Percentiles rank a stretch among this genome's conserved stretches.
These are phyloP conservation scores for Lichtheimia corymbifera DNA, from an alignment of 371 early-diverging fungal species.

Conservation along the genomic window DNA sequence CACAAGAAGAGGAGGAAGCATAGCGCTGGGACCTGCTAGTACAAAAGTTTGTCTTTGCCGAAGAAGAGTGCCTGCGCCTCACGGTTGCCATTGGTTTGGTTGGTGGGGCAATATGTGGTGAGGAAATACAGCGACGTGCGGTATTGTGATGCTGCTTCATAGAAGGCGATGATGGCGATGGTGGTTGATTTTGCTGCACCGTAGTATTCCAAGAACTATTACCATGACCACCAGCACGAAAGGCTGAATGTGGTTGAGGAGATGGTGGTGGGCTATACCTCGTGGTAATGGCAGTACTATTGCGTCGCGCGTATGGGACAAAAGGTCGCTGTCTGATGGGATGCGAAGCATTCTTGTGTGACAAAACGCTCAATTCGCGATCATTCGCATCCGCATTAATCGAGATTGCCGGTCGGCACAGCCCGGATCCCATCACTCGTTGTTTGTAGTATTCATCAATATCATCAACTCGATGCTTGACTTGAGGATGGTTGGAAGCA, in stretches of 20 bases:
- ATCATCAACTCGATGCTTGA: too few relatives aligned
- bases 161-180: not conserved
- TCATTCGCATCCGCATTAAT: not conserved
- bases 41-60: not conserved
- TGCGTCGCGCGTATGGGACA: constrained; percentile 16
- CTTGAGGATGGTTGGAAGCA: too few relatives aligned
- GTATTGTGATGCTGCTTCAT: not conserved
- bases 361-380: not conserved
- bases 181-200: not conserved
- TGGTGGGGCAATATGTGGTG: not conserved
- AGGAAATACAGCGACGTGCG: not conserved
- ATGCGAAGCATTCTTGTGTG: constrained; percentile 3
- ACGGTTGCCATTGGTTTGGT: not conserved
- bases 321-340: not conserved
- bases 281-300: not conserved
- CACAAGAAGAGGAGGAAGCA: not conserved
- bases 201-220: too few relatives aligned
- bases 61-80: constrained; percentile 15
- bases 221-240: too few relatives aligned
- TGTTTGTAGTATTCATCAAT: too few relatives aligned
- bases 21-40: constrained; percentile 2
- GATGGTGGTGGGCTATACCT: not conserved
- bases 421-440: too few relatives aligned
- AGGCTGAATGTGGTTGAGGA: not conserved
- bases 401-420: not conserved